Evolutionary conservation across 352 stramenopile species (phyloP), one percentile per base, ranked within the genome.

Genomic region (Phytophthora quininea): DNA sequence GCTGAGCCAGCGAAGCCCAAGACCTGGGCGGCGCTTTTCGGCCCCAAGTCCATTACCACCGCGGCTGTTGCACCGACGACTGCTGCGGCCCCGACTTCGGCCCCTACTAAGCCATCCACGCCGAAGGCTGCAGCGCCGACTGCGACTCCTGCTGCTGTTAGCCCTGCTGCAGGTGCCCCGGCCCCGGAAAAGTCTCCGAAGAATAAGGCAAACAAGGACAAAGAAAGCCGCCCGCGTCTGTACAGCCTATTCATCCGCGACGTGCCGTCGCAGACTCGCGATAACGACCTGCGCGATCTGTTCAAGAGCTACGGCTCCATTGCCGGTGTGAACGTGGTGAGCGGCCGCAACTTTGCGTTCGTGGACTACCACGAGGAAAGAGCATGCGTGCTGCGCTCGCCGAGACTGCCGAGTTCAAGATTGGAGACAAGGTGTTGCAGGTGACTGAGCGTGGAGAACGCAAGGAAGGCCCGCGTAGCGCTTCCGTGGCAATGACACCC

Each of bases 341-440:
- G 58, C 10, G 56, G 71, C 53, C 88, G 87, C 40, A 82, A 82
- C 62, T 93, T 83, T 54, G 88, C 86, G n/a, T 96, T 95, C 58
- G 84, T 96, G 33, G 88, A 96, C 76, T 96, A 81, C 58, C 77
- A 77, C 40, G 86, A 96, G 48, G 58, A 90, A 84, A 92, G 54
- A 89, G 80, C 62, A 88, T 93, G 83, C 87, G 84, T 38, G 79
- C 81, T 19, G 88, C 80, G 62, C 73, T 95, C 7, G 79, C 82
- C 1, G 84, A 91, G 48, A 73, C 69, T 14, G 84, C 76, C 37
- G 73, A 85, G 63, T 91, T 95, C 72, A 83, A 87, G 69, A 40
- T 96, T 47, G 72, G 78, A 31, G 87, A 92, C 73, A 92, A 92
- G 81, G 71, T 84, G 37, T 70, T 96, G 48, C 67, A 86, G 46